Conservation (phyloP, 2,329 filamentous ascomycete genomes). For the Penicillium sp. region DNA sequence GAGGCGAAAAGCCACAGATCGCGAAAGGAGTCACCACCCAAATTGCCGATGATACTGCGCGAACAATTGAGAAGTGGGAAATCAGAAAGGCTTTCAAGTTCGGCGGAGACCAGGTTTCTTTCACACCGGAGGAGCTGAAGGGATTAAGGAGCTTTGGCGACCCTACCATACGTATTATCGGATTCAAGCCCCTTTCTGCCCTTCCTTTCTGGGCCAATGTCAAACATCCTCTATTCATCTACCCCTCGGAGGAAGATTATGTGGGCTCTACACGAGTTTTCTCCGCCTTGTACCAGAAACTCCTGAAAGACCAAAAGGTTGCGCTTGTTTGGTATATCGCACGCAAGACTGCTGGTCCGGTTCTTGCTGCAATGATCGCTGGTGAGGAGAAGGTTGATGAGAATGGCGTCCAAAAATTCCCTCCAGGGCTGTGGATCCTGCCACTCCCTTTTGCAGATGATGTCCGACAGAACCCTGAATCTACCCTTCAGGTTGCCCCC, state of each 20-base stretch:
- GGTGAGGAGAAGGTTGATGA: constrained; percentile 70
- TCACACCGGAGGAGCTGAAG: constrained; percentile 82
- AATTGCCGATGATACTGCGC: constrained; percentile 76
- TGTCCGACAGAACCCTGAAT: constrained; percentile 73
- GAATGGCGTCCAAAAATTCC: constrained; percentile 70
- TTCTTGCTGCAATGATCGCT: constrained; percentile 80
- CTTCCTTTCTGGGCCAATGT: constrained; percentile 84
- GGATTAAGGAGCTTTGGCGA: constrained; percentile 79
- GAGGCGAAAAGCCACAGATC: constrained; percentile 83
- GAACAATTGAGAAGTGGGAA: constrained; percentile 78
- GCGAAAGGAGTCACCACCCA: constrained; percentile 74
- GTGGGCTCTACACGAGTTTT: constrained; percentile 93
- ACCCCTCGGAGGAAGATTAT: constrained; percentile 87
- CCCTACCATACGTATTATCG: constrained; percentile 84
- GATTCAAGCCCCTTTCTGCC: constrained; percentile 81
- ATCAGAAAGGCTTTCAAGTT: constrained; percentile 95
- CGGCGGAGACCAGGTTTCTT: constrained; percentile 85
- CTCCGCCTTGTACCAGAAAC: constrained; percentile 85
- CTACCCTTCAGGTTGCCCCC: constrained; percentile 62
- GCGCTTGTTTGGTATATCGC: constrained; percentile 89
- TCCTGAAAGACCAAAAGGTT: constrained; percentile 78
- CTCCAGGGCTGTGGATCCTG: constrained; percentile 86
- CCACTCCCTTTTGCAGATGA: constrained; percentile 91
- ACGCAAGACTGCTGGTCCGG: constrained; percentile 77
- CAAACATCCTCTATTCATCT: constrained; percentile 89